A percentile compares a stretch with the other conserved stretches of the same genome.
phyloP scores from a whole-genome alignment of 1,284 basidiomycete genomes.

The Sporisorium exsertum region DNA sequence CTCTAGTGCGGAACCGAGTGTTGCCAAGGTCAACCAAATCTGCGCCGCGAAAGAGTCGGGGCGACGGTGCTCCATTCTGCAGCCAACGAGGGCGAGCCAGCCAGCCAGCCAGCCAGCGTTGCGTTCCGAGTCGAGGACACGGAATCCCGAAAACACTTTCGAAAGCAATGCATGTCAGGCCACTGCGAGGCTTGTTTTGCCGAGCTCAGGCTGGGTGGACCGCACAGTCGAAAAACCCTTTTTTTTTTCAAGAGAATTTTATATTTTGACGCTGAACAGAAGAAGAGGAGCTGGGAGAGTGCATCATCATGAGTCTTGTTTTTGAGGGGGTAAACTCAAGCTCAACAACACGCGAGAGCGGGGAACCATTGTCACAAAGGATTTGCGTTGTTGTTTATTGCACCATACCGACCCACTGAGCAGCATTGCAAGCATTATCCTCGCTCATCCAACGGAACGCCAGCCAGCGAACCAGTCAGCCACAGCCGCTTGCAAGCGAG shows the following conservation, averaged over 20 bases:
- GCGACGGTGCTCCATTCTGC: neutral
- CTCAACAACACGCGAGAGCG: neutral
- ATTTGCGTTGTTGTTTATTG: neutral
- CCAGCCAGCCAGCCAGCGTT: neutral
- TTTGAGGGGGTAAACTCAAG: neutral
- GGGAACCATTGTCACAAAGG: neutral
- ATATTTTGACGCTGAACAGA: neutral
- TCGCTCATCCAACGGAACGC: too few relatives aligned
- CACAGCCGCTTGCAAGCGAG: neutral
- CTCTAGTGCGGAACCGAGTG: too few relatives aligned
- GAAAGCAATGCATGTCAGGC: neutral
- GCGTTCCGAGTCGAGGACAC: conserved; percentile 3
- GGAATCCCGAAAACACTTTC: conserved; percentile 3
- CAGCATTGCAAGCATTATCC: too few relatives aligned
- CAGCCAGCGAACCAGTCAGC: neutral
- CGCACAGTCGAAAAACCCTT: neutral
- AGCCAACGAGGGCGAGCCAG: neutral
- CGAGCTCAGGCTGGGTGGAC: neutral
- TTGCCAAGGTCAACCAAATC: too few relatives aligned
- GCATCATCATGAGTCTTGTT: conserved; percentile 18
- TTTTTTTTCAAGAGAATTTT: neutral
- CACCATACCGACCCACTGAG: neutral
- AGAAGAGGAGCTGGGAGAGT: conserved; percentile 2
- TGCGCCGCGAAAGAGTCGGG: neutral
- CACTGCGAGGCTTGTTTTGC: neutral